Evolutionary conservation across 345 rosid species (phyloP), one percentile per base, ranked within the genome.

Genomic region (Rhizophora mangle): DNA sequence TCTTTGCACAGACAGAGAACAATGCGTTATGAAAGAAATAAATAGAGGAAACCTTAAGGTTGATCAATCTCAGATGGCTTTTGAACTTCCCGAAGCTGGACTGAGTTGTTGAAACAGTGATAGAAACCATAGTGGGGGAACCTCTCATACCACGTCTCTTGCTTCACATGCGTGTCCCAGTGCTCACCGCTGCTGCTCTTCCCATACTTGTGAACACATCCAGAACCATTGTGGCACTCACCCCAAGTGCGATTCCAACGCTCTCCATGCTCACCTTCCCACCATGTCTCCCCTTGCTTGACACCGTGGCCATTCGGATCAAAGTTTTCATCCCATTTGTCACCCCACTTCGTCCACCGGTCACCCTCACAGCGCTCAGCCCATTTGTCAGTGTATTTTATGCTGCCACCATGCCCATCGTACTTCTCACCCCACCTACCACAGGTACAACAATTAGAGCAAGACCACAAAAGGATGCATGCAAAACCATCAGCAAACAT

Each of bases 241-340:
- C 98, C 97, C 98, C 98, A 94, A 2, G 95, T 89, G 37, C 96
- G 88, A 68, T 94, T 94, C 98, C 98, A 94, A 10, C 82, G 62
- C 57, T 89, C 96, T 26, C 98, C 92, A 7, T 83, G 73, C 72
- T 86, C 83, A 13, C 97, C 98, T 85, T 83, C 86, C 98, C 97
- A 88, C 98, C 98, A 91, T 47, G 89, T 82, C 82, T 94, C 96
- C 29, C 98, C 98, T 78, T 94, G 98, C 79, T 91, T 94, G 62
- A 94, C 93, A n/a, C 98, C 98, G 1, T 82, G 85, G n/a, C 82
- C 82, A 34, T 84, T 84, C 21, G 80, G 75, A 72, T 87, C 84
- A 29, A 94, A 94, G 80, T 91, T 80, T 72, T 91, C 98, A 21
- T 94, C 98, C 98, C 98, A 91, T 73, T 94, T 94, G 85, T 94